Base-by-base conservation (phyloP, 2,329 filamentous ascomycete genomes). In the Coniochaeta sp. region DNA sequence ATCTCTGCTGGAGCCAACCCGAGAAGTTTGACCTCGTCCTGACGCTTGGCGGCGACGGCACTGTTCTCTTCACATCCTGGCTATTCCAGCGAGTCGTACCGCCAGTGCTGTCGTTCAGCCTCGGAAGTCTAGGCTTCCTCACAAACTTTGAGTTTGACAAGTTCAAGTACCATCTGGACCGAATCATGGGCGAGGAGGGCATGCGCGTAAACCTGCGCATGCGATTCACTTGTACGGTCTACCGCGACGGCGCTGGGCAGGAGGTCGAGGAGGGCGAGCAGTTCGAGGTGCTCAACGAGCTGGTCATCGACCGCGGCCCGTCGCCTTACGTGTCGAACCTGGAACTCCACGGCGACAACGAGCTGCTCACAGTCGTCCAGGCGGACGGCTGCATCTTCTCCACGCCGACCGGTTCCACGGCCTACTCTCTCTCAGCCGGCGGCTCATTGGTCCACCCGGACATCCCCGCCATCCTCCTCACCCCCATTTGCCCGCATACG, bases 171-270 rank as follows among this genome's bases (percentile, higher is more conserved):
- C 90, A 96, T 69, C 83, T 99, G 36, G 89, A 91, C 74, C 88
- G 87, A 59, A 85, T 98, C 66, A 96, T 99, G 92, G 92, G 92
- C 62, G 91, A 96, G 60, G 86, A 89, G 1, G 95, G 95, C 60
- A 98, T 99, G 93, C 89, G 93, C 59, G 93, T 98, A 62, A 98
- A 96, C 70, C 81, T 99, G 66, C 91, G 95, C 66, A 99, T 99
- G 95, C 90, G 95, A 63, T 99, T 99, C 74, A 99, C 95, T 17
- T 98, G 93, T 77, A 98, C 95, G 0, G 93, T 99, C 9, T 97
- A 93, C 78, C 89, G 93, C 52, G 82, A 88, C 65, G 85, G 83
- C 32, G 74, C 77, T 4, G 83, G 81, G 12, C 80, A 84, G n/a
- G 85, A 86, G 42, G 83, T 88, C 65, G 89, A 95, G 67, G 93